These are phyloP conservation scores for Tubosaeta sp. DNA, from an alignment of 768 basidiomycete species.

Conservation along the genomic window DNA sequence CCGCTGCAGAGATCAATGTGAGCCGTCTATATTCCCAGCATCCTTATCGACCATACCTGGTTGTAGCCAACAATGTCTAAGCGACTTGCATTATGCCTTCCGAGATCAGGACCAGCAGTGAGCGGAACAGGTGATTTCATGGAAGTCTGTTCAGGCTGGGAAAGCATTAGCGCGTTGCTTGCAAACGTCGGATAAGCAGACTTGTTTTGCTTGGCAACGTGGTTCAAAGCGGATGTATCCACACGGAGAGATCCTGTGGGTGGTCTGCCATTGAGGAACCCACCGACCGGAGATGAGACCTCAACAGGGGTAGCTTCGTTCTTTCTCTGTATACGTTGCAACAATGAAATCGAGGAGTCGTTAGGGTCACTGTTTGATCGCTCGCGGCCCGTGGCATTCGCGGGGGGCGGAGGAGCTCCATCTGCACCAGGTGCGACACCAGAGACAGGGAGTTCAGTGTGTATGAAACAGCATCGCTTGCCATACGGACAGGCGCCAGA, in stretches of 20 bases:
- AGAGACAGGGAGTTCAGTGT: conserved; percentile 75
- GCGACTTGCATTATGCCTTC: conserved; percentile 67
- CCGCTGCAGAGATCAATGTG: conserved; percentile 32
- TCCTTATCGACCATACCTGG: conserved; percentile 44
- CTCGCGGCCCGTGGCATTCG: conserved; percentile 53
- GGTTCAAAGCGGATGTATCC: conserved; percentile 64
- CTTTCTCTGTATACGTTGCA: conserved; percentile 72
- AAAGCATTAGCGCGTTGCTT: conserved; percentile 46
- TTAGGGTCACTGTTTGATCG: conserved; percentile 82
- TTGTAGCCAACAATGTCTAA: conserved; percentile 71
- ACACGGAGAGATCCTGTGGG: conserved; percentile 69
- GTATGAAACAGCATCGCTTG: conserved; percentile 91
- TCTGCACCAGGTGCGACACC: conserved; percentile 53
- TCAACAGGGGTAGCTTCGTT: conserved; percentile 60
- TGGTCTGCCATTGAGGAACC: conserved; percentile 57
- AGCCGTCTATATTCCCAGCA: conserved; percentile 5
- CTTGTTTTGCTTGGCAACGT: conserved; percentile 70
- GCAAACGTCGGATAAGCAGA: conserved; percentile 71
- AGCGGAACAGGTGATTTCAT: conserved; percentile 74
- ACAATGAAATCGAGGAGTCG: conserved; percentile 62
- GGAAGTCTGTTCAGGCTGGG: conserved; percentile 51
- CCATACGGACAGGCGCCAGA: conserved; percentile 92
- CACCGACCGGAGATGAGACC: conserved; percentile 36
- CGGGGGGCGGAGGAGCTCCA: conserved; percentile 48
- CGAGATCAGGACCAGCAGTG: conserved; percentile 82